Base-by-base conservation (phyloP, 805 yeast genomes). In the Barnettozyma salicaria region DNA sequence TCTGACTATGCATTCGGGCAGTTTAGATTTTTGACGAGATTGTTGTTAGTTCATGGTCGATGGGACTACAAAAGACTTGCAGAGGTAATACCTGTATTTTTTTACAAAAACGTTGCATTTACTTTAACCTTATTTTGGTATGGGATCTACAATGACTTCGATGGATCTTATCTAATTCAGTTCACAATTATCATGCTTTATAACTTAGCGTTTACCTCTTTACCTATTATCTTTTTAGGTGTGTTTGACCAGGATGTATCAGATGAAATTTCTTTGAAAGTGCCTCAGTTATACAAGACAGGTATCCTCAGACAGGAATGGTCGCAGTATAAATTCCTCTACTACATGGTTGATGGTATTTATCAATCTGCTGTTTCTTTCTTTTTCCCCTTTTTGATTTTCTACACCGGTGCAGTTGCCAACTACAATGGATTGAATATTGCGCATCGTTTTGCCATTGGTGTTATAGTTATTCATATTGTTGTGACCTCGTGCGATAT, bases 1-100 rank as follows among this genome's bases (percentile, higher is more conserved):
- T 78, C 90, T 2, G 94, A 84, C 63, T 84, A 82, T 60, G 94
- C 89, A 12, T 63, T 84, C 51, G 92, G 89, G 13, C 94, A 84
- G 55, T 84, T 84, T 59, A 70, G 90, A 53, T 84, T 69, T 51
- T 59, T 84, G 45, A 68, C 83, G 0, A 70, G 83, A 47, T 63
- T 84, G 46, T 60, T 83, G 10, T 59, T 84, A 31, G 84, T 79
- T 22, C 94, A 84, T 58, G 94, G 94, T 24, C 69, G 90, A 59
- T 84, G 94, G 94, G 79, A 88, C 1, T 84, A 84, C 56, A 82
- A 80, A 58, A 67, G 92, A 58, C 65, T 84, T 30, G 72, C 87
- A 14, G 92, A 83, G 60, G 83, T 83, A 87, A 79, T 84, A 47
- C 92, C 92, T 10, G 67, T 76, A 45, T 84, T 84, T 63, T 84